Evolutionary conservation across 768 basidiomycete species (phyloP), one percentile per base, ranked within the genome.

Genomic region (Agrocybe praecox): DNA sequence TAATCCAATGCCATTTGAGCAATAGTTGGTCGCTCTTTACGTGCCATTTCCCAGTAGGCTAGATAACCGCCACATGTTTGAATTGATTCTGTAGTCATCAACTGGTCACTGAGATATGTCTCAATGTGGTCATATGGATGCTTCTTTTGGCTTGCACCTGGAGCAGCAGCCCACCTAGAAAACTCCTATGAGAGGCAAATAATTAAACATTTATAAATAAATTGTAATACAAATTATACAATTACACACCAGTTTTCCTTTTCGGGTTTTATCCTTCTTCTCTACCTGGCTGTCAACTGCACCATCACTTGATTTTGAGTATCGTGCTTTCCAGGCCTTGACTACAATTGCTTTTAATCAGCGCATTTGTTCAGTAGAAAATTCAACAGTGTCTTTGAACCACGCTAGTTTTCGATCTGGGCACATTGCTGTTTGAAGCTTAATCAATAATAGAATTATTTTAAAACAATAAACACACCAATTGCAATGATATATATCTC

Each of bases 1-100:
- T 63, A 70, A 34, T 69, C 64, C 0, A 60, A 33, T 6, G 60
- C 72, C 67, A 73, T 68, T 23, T 52, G 29, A 6, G 67, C 54
- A 19, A 73, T 48, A 6, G 6, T 33, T 29, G 65, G 63, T 1
- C 53, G 50, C 14, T 32, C 51, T 3, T 19, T 11, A 7, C 2
- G 4, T 19, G 53, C 58, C 2, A 49, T 19, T 22, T 54, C 15
- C 67, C 65, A 68, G 24, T 58, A 65, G 34, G 63, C 53, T 34
- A 66, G 45, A 48, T 66, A 66, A 4, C 63, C 65, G 40, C 65
- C 65, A 34, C 53, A 56, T 33, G 52, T 52, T 12, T 45, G 14
- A 6, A 64, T 62, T 8, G 42, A 21, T 5, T 45, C 6, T 6
- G 60, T 24, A 15, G 26, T 29, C 26, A 29, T 29, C 9, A 29